A percentile compares a stretch with the other conserved stretches of the same genome.
Evolutionary conservation across 2,329 filamentous ascomycete genomes (phyloP).

Genomic region (Xylariaceae sp.): DNA sequence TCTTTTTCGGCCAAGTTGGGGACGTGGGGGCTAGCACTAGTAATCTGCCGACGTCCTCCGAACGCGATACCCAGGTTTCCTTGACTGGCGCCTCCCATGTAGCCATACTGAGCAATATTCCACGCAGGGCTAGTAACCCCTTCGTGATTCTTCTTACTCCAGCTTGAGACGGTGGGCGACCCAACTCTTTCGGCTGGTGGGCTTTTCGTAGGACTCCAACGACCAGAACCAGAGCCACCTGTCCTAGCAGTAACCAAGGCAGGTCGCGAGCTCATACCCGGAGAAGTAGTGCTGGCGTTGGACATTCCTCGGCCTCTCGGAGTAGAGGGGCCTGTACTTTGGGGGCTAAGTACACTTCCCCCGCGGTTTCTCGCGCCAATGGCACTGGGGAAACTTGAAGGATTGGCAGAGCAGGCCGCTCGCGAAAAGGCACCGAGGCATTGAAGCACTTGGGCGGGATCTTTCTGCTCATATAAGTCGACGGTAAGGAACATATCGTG

Average conservation of each 20-base stretch:
- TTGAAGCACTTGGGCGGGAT: constrained; percentile 92
- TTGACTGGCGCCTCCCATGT: constrained; percentile 96
- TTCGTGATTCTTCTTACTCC: constrained; percentile 84
- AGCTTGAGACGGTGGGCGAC: constrained; percentile 68
- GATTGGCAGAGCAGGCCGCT: constrained; percentile 70
- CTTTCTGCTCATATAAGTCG: constrained; percentile 92
- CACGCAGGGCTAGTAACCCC: constrained; percentile 80
- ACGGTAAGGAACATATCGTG: constrained; percentile 97
- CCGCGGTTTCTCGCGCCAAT: constrained; percentile 70
- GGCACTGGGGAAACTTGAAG: constrained; percentile 65
- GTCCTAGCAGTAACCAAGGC: constrained; percentile 44
- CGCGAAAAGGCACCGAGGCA: constrained; percentile 90
- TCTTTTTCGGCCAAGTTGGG: constrained; percentile 84
- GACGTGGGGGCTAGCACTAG: constrained; percentile 71
- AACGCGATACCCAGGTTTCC: constrained; percentile 93
- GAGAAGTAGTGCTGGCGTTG: constrained; percentile 56
- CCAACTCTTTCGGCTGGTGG: constrained; percentile 48
- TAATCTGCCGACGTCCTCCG: constrained; percentile 89
- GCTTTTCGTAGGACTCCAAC: constrained; percentile 60
- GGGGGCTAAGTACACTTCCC: constrained; percentile 55
- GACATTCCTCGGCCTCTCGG: constrained; percentile 47
- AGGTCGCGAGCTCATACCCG: constrained; percentile 39
- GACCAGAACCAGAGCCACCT: constrained; percentile 50
- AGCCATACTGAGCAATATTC: constrained; percentile 98
- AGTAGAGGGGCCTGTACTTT: constrained; percentile 55